Base-by-base conservation (phyloP, 139 green algal genomes). In the Auxenochlorella pyrenoidosa region DNA sequence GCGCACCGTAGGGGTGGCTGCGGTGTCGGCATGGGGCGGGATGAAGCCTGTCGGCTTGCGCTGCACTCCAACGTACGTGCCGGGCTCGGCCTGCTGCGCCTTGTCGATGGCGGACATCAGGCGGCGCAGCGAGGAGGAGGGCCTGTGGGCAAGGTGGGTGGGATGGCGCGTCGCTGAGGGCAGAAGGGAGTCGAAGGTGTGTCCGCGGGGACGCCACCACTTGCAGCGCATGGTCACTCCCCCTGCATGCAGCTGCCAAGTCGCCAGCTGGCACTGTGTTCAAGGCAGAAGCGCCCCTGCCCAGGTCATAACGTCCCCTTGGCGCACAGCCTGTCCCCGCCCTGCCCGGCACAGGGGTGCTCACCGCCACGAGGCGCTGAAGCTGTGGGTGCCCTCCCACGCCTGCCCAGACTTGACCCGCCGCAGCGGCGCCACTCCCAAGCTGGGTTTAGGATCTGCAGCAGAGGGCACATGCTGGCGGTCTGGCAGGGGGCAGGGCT, bases 311-410 rank as follows among this genome's bases (percentile, higher is more conserved):
- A n/a, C n/a, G n/a, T n/a, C n/a, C n/a, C n/a, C n/a, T n/a, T n/a
- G n/a, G n/a, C n/a, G n/a, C n/a, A n/a, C n/a, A n/a, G n/a, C n/a
- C n/a, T n/a, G n/a, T n/a, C n/a, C n/a, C n/a, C n/a, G n/a, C n/a
- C n/a, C n/a, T n/a, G n/a, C n/a, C n/a, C n/a, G 47, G 8, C 47
- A 54, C 47, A 54, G 47, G 47, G 47, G 47, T 54, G 36, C 82
- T 80, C 58, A 87, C 83, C 38, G 75, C 83, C 83, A 87, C 38
- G 26, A 30, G 26, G 22, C 22, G 43, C 83, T 79, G 51, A 91
- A 91, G 54, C 75, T 87, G 18, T 15, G 32, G 32, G 75, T 87
- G 54, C 40, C 51, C 26, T 91, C 76, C 88, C 88, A 91, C 47
- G 65, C n/a, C 73, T 91, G 44, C 41, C 87, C 65, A 16, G 75